Base-by-base conservation (phyloP, 306 rosid genomes). In the Fragaria iinumae region DNA sequence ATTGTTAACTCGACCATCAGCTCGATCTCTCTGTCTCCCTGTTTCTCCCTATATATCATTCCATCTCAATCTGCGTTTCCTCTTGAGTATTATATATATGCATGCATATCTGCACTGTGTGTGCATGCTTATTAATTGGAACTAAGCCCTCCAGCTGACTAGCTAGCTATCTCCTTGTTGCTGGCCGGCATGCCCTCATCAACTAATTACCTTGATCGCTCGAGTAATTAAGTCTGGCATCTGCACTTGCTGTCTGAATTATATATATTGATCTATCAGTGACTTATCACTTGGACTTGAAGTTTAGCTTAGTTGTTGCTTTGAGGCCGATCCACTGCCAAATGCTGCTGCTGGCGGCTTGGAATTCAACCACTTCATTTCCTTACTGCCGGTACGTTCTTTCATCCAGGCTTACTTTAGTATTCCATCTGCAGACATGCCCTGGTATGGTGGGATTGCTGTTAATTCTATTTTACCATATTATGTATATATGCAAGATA, bases 371-470 rank as follows among this genome's bases (percentile, higher is more conserved):
- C 53, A 34, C 50, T 57, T 52, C 76, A 76, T 69, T 68, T 56
- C 67, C 59, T 67, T 79, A 44, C 70, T 71, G 71, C 84, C 69
- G 86, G 84, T 80, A 78, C 29, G 69, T 77, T 73, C 80, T 77
- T 71, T 74, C 65, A 53, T 50, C 34, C 34, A 78, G 38, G n/a
- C 43, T 45, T 47, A 32, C 36, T 47, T n/a, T 39, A 41, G n/a
- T 10, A 64, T 16, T 21, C 64, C 41, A 62, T 62, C 67, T 59
- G 36, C 65, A 59, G 34, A 9, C 45, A 43, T 43, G 45, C 27
- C 12, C 36, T 23, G 34, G 34, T 23, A 57, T 57, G 7, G 29
- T 21, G 16, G 34, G 64, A 57, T 21, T 56, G 32, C 32, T 57
- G 6, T 23, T 23, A 57, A 57, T 11, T 62, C 43, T 27, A 13